Base-by-base conservation (phyloP, 1,284 basidiomycete species). In the Tilletia horrida region DNA sequence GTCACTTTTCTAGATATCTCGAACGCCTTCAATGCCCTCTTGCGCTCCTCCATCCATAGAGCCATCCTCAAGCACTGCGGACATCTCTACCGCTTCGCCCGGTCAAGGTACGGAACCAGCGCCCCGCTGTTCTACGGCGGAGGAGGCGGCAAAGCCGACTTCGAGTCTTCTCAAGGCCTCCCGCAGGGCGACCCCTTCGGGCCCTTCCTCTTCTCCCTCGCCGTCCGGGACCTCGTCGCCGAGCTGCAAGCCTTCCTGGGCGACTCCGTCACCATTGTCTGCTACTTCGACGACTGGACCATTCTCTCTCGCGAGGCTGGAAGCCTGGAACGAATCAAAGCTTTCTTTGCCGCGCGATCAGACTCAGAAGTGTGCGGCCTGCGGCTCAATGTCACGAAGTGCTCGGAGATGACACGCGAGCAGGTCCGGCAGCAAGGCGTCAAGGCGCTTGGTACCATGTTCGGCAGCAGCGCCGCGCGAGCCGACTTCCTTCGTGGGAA, bases 261-360 rank as follows among this genome's bases (percentile, higher is more conserved):
- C 25, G 55, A 59, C 18, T 6, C 3, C 16, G 55, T 9, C 3
- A 16, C 25, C 8, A 16, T 59, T 6, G 55, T 59, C 16, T 59
- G 25, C 55, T 59, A 59, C 55, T 35, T 59, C 11, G 55, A 59
- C 55, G 55, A 59, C 55, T 48, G 45, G 45, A 7, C 16, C 45
- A 48, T 48, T 23, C 45, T 48, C 18, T 18, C 45, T 23, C 16
- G 21, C 4, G 6, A 23, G 6, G 6, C 45, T 3, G 45, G 45
- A 48, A 23, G 4, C 3, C 45, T 48, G 18, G 45, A 6, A 6
- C 45, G 45, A 6, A 23, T 48, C 45, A 48, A 48, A 18, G 16
- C 45, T 18, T 48, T 48, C 18, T 48, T 48, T 48, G 45, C 45
- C 4, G 16, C 45, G 18, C 11, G 35, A 40, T 18, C 6, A 48